Percentiles rank a stretch among this genome's conserved stretches.
Conservation (phyloP, 2,329 filamentous ascomycete genomes). For the Whalleya microplaca region DNA sequence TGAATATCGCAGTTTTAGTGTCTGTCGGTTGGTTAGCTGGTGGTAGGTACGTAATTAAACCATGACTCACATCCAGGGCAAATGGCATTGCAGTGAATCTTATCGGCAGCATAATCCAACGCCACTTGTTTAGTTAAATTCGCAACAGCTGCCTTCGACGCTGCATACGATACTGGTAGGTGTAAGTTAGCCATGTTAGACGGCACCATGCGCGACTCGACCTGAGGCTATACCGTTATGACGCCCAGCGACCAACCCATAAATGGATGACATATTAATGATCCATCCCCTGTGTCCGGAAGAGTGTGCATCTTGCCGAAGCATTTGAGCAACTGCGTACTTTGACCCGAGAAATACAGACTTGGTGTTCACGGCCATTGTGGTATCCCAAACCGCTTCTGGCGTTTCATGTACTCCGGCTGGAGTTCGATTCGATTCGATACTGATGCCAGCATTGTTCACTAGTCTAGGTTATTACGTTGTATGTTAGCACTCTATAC, state of each 20-base stretch:
- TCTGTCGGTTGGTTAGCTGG: conserved; percentile 9
- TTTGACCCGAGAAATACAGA: conserved; percentile 48
- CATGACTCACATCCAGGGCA: conserved; percentile 51
- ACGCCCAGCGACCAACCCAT: conserved; percentile 42
- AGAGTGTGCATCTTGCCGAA: conserved; percentile 46
- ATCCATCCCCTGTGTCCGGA: conserved; percentile 52
- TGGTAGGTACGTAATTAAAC: not conserved
- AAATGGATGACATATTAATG: conserved; percentile 51
- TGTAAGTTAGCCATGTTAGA: not conserved
- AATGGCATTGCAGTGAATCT: conserved; percentile 57
- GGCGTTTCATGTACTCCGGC: conserved; percentile 49
- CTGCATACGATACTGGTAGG: conserved; percentile 44
- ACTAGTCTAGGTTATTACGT: conserved; percentile 40
- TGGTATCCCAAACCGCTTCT: conserved; percentile 49
- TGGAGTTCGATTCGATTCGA: conserved; percentile 40
- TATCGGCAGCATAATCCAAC: conserved; percentile 50
- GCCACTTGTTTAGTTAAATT: conserved; percentile 54
- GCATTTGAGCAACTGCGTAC: conserved; percentile 52
- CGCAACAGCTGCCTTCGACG: conserved; percentile 54
- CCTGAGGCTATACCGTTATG: conserved; percentile 30
- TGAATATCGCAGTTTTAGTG: conserved; percentile 19
- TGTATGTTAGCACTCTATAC: too few species aligned
- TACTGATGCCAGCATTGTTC: conserved; percentile 54
- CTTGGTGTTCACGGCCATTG: conserved; percentile 43
- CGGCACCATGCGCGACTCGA: not conserved